These are phyloP conservation scores for Bruguiera gymnorhiza DNA, from an alignment of 345 rosid genomes.

Conservation along the genomic window DNA sequence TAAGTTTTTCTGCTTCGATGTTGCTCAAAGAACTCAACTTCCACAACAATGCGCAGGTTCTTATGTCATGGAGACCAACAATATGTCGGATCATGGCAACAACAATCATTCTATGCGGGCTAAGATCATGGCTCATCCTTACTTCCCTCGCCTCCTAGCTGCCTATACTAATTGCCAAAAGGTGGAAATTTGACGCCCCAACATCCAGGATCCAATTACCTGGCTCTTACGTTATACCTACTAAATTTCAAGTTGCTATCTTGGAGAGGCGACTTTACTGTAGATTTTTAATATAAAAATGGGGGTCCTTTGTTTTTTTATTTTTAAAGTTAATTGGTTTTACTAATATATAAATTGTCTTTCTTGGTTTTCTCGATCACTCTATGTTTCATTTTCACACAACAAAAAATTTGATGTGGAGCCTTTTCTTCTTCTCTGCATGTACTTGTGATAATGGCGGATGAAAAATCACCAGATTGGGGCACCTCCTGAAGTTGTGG, in stretches of 20 bases:
- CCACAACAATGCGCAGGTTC: slow-evolving; percentile 27
- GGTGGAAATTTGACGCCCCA: slow-evolving; percentile 36
- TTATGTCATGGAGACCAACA: slow-evolving; percentile 62
- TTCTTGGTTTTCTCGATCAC: no score
- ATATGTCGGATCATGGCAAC: slow-evolving; percentile 10
- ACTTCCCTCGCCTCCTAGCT: slow-evolving; percentile 84
- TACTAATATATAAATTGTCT: no score
- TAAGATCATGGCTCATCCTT: slow-evolving; percentile 98
- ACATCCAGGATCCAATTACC: not conserved
- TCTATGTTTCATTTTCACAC: no score
- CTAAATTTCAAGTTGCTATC: no score
- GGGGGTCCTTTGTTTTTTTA: no score
- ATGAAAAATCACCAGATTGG: slow-evolving; percentile 56
- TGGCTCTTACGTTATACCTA: not conserved
- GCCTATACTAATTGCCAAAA: slow-evolving; percentile 93
- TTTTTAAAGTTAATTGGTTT: no score
- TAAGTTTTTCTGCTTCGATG: slow-evolving; percentile 16
- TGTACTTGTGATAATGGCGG: no score
- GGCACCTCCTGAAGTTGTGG: slow-evolving; percentile 89
- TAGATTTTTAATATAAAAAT: no score
- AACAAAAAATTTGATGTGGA: no score
- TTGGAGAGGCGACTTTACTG: no score
- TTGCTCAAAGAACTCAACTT: slow-evolving; percentile 30
- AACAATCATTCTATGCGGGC: slow-evolving; percentile 55
- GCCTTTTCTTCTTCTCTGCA: not conserved